These are phyloP conservation scores for Phytophthora citricola DNA, from an alignment of 352 stramenopile genomes.

Conservation along the genomic window DNA sequence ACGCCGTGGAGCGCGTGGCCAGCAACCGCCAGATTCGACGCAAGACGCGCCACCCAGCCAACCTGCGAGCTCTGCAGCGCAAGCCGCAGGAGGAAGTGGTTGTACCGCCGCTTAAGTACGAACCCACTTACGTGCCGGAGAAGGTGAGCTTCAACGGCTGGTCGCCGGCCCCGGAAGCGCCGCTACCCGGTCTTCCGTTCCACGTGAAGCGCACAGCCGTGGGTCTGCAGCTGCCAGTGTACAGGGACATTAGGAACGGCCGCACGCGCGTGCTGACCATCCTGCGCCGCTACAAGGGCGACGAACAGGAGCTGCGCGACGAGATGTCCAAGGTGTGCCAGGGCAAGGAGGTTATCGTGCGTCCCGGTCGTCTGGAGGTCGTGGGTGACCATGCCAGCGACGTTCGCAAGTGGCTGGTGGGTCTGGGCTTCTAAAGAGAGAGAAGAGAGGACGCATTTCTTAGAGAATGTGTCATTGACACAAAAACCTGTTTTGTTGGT, in stretches of 20 bases:
- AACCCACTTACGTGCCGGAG: constrained; percentile 80
- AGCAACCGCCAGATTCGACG: constrained; percentile 89
- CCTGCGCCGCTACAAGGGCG: constrained; percentile 79
- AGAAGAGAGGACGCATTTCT: constrained; percentile 22
- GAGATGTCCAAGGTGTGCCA: constrained; percentile 90
- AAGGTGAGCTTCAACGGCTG: constrained; percentile 91
- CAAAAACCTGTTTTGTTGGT: constrained; percentile 5
- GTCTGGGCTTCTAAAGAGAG: constrained; percentile 76
- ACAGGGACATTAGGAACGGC: constrained; percentile 87
- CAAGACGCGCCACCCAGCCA: constrained; percentile 79
- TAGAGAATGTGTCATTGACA: constrained; percentile 22
- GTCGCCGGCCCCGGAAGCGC: constrained; percentile 74
- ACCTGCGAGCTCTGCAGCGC: constrained; percentile 71
- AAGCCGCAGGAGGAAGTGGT: constrained; percentile 58
- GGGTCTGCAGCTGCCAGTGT: constrained; percentile 85
- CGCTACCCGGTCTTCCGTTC: constrained; percentile 73
- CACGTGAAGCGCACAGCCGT: constrained; percentile 83
- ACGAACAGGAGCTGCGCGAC: constrained; percentile 75
- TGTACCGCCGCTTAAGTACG: constrained; percentile 82
- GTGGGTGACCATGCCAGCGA: constrained; percentile 72
- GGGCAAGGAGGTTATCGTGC: constrained; percentile 72
- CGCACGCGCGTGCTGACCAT: constrained; percentile 89
- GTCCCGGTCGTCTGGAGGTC: constrained; percentile 81
- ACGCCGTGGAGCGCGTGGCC: constrained; percentile 68
- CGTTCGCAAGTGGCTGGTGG: constrained; percentile 86